Evolutionary conservation across 306 rosid species (phyloP).

Genomic region (Ceratonia siliqua): DNA sequence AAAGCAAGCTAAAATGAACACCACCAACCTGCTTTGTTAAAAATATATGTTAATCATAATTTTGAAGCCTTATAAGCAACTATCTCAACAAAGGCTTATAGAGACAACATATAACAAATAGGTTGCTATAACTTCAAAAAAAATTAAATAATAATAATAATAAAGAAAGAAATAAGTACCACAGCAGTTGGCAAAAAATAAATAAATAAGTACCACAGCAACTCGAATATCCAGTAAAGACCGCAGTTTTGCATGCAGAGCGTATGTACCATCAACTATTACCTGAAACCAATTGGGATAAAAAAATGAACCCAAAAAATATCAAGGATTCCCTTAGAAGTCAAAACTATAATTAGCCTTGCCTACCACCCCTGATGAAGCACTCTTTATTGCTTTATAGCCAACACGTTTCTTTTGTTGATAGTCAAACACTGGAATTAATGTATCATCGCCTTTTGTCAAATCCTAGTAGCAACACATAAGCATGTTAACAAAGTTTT

Average conservation of each 20-base stretch:
- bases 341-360: conserved; percentile 26
- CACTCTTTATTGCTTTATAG: conserved; percentile 72
- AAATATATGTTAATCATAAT: conserved; percentile 32
- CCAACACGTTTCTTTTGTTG: conserved; percentile 79
- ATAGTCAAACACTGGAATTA: conserved; percentile 85
- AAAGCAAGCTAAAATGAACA: conserved; percentile 94
- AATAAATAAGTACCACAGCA: conserved; percentile 83
- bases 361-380: conserved; percentile 92
- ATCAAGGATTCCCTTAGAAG: conserved; percentile 8
- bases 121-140: conserved; percentile 5
- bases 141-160: too few relatives aligned
- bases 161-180: conserved; percentile 46
- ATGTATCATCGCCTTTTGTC: conserved; percentile 77
- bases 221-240: conserved; percentile 98
- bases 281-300: conserved; percentile 53
- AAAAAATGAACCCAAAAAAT: conserved; percentile 14
- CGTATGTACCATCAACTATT: conserved; percentile 95
- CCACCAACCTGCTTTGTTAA: conserved; percentile 86
- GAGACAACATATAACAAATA: neutral
- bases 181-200: too few relatives aligned
- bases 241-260: conserved; percentile 93
- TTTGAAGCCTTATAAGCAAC: conserved; percentile 32
- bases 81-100: conserved; percentile 24
- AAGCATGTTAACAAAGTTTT: conserved; percentile 25
- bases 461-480: conserved; percentile 65